Percentiles rank a stretch among this genome's conserved stretches.
Conservation (phyloP, 2,329 filamentous ascomycete species). For the Colletotrichum sp. region DNA sequence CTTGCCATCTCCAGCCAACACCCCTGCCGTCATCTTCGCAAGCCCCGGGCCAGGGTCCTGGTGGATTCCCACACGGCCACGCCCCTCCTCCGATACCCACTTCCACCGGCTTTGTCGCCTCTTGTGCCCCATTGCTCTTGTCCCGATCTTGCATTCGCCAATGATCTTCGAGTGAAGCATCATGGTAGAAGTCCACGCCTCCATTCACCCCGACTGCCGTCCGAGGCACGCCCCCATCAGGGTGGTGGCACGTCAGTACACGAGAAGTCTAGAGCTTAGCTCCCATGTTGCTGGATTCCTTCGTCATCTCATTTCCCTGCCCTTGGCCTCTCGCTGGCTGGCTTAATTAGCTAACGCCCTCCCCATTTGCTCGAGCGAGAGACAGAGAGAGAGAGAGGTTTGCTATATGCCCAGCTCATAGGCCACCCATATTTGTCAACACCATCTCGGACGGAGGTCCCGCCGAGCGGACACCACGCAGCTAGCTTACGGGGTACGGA, state of each 20-base stretch:
- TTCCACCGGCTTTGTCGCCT: constrained; percentile 1
- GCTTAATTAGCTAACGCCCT: not conserved
- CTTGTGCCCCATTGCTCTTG: not conserved
- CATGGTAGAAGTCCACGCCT: not conserved
- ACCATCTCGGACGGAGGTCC: constrained; percentile 8
- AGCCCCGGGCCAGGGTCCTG: not conserved
- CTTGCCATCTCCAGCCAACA: not conserved
- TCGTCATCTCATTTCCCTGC: not conserved
- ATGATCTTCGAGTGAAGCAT: not conserved
- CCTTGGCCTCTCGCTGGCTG: not conserved
- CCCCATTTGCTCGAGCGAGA: not conserved
- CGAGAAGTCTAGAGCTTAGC: constrained; percentile 7
- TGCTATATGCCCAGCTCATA: not conserved
- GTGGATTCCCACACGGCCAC: not conserved
- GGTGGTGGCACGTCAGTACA: constrained; percentile 3
- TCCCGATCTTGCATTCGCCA: constrained; percentile 2
- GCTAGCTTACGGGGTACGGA: constrained; percentile 5
- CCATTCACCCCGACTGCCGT: constrained; percentile 6
- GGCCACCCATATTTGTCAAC: not conserved
- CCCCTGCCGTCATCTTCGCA: constrained; percentile 16
- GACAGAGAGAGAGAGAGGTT: not conserved
- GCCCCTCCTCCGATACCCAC: not conserved
- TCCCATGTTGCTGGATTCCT: constrained; percentile 8
- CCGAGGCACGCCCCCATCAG: not conserved
- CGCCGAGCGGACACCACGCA: not conserved